A percentile compares a stretch with the other conserved stretches of the same genome.
Evolutionary conservation across 345 rosid species (phyloP).

Genomic region (Fremontodendron californicum): DNA sequence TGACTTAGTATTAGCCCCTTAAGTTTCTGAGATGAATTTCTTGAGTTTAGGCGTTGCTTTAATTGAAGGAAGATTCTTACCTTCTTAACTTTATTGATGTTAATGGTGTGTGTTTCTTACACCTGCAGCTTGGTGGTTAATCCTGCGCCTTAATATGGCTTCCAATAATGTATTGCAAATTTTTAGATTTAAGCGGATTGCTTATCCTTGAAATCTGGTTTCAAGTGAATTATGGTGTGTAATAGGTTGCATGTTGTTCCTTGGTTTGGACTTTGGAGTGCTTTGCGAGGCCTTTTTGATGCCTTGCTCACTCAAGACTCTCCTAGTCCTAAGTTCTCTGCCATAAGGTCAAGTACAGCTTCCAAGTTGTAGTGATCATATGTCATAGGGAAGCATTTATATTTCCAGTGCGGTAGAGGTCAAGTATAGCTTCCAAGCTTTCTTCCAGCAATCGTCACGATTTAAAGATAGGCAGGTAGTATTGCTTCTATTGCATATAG

Average conservation of each 20-base stretch:
- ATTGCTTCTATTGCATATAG: neutral
- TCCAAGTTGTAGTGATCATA: neutral
- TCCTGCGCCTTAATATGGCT: neutral
- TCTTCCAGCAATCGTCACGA: neutral
- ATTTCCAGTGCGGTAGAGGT: neutral
- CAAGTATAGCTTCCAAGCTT: neutral
- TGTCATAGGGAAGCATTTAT: neutral
- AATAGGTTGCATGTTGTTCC: neutral
- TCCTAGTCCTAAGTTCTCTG: neutral
- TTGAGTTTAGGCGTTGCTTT: neutral
- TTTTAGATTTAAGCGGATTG: neutral
- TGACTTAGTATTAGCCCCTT: neutral
- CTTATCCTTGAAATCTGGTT: neutral
- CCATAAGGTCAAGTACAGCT: neutral
- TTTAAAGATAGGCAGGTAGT: neutral
- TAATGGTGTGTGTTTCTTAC: neutral
- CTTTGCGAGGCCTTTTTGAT: neutral
- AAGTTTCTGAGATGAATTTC: neutral
- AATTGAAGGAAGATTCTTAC: neutral
- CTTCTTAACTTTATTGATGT: neutral
- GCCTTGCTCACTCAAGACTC: neutral
- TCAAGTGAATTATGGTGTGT: neutral
- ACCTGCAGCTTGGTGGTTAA: neutral
- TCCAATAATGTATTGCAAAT: neutral
- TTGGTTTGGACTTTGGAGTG: neutral